Conservation (phyloP, 2,329 filamentous ascomycete species). For the Colletotrichum filicis region DNA sequence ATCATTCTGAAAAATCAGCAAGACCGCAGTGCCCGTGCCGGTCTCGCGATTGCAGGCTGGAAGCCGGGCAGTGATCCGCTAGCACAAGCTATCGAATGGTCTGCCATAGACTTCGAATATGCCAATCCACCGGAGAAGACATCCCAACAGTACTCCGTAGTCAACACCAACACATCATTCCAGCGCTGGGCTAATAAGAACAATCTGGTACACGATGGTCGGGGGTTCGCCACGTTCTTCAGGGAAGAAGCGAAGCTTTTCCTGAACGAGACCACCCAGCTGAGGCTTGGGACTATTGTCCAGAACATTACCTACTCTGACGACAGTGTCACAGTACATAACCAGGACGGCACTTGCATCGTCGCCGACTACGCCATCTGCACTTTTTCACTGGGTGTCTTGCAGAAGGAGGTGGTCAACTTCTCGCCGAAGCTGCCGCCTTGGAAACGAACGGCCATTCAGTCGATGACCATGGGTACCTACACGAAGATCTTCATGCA, state of each 20-base stretch:
- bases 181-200: conserved; percentile 63
- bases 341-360: conserved; percentile 65
- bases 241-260: conserved; percentile 68
- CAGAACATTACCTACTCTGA: conserved; percentile 63
- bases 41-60: conserved; percentile 70
- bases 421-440: conserved; percentile 69
- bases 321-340: conserved; percentile 63
- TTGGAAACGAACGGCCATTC: conserved; percentile 74
- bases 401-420: conserved; percentile 68
- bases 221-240: conserved; percentile 70
- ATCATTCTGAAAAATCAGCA: conserved; percentile 70
- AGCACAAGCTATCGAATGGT: conserved; percentile 71
- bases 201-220: conserved; percentile 69
- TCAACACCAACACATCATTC: conserved; percentile 70
- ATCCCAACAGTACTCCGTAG: conserved; percentile 64
- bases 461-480: conserved; percentile 74
- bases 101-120: conserved; percentile 67
- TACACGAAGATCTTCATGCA: conserved; percentile 81
- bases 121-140: conserved; percentile 66
- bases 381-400: conserved; percentile 75
- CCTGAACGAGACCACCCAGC: conserved; percentile 64
- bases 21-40: conserved; percentile 69
- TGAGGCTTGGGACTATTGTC: conserved; percentile 69
- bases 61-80: conserved; percentile 66
- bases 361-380: conserved; percentile 71